phyloP scores from a whole-genome alignment of 371 early-diverging fungal species.

The Rhizomucor miehei region DNA sequence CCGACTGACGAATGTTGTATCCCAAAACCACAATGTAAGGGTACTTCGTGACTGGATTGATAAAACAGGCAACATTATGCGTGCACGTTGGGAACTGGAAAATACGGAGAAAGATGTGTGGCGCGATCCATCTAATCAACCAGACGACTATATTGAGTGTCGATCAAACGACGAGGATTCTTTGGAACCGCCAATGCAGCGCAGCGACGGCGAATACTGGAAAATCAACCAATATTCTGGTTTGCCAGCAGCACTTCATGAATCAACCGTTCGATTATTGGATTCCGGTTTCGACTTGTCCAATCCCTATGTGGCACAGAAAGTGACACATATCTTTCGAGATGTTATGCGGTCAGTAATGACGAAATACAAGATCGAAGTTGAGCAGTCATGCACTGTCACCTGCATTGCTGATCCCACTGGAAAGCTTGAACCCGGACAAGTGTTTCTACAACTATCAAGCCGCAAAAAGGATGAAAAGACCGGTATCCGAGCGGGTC shows the following conservation, averaged over 20 bases:
- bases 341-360: conserved; percentile 28
- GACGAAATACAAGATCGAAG: conserved; percentile 41
- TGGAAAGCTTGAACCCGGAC: conserved; percentile 25
- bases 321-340: conserved; percentile 33
- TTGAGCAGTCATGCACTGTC: conserved; percentile 41
- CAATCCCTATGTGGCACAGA: conserved; percentile 37
- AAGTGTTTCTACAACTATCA: conserved; percentile 42
- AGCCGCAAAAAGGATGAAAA: conserved; percentile 31
- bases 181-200: not conserved
- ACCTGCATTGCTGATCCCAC: conserved; percentile 52
- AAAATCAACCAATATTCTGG: conserved; percentile 34
- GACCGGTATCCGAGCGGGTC: conserved; percentile 33
- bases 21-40: conserved; percentile 28
- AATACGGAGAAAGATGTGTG: conserved; percentile 24
- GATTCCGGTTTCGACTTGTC: conserved; percentile 46
- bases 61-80: conserved; percentile 27
- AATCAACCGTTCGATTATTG: conserved; percentile 32
- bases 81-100: conserved; percentile 32
- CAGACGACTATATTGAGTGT: conserved; percentile 22
- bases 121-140: conserved; percentile 13
- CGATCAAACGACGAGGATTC: not conserved
- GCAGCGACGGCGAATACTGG: conserved; percentile 2
- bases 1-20: conserved; percentile 24
- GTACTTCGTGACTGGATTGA: conserved; percentile 38
- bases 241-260: conserved; percentile 26